Evolutionary conservation across 2,329 filamentous ascomycete species (phyloP).

Genomic region (Periconia sp.): DNA sequence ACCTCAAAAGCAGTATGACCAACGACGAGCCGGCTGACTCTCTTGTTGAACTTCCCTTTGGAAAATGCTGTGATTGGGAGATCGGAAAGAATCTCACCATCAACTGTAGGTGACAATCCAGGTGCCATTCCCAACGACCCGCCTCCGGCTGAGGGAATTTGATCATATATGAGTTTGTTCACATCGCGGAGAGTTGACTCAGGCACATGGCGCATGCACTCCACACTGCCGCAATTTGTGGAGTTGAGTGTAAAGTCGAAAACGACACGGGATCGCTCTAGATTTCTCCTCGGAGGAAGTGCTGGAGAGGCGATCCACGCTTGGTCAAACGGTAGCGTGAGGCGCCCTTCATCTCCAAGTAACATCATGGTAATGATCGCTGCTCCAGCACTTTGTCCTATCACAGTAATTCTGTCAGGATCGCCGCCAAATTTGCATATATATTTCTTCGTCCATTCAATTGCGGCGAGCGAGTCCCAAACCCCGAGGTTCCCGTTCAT

Average conservation of each 20-base stretch:
- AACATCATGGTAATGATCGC: constrained; percentile 7
- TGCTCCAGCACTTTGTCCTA: constrained; percentile 37
- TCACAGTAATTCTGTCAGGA: constrained; percentile 34
- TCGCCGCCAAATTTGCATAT: constrained; percentile 35
- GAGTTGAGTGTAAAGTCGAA: constrained; percentile 4
- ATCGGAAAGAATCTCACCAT: constrained; percentile 10
- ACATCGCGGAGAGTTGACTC: not conserved
- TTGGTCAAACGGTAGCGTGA: constrained; percentile 9
- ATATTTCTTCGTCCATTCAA: constrained; percentile 53
- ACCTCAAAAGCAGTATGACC: constrained; percentile 3
- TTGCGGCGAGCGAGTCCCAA: constrained; percentile 54
- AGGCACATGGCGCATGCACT: constrained; percentile 1
- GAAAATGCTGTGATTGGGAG: constrained; percentile 4
- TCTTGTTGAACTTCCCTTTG: constrained; percentile 10
- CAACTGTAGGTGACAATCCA: constrained; percentile 9
- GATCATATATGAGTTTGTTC: constrained; percentile 7
- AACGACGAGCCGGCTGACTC: constrained; percentile 5
- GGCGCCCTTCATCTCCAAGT: constrained; percentile 3
- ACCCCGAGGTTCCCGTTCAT: constrained; percentile 53
- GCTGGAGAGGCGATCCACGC: constrained; percentile 11
- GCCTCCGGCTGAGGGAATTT: constrained; percentile 4
- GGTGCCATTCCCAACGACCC: constrained; percentile 1
- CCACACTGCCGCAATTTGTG: constrained; percentile 1
- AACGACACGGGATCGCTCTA: constrained; percentile 4
- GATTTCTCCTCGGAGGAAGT: constrained; percentile 2